Base-by-base conservation (phyloP, 345 rosid species). In the Trapa incisa region DNA sequence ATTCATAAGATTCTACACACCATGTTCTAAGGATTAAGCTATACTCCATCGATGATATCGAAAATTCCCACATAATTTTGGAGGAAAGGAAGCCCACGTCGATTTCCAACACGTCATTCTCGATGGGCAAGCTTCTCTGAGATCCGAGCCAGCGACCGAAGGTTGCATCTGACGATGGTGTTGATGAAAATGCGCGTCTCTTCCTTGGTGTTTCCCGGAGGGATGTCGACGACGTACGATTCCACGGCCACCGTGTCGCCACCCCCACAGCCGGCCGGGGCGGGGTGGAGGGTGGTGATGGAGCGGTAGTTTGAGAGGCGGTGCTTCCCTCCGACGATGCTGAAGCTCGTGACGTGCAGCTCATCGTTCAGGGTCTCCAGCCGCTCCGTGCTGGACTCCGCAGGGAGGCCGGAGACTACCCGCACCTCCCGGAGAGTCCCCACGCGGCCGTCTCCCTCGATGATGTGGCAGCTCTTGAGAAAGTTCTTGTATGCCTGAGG, bases 401-500 rank as follows among this genome's bases (percentile, higher is more conserved):
- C 98, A 0, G 98, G 97, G 8, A 93, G 81, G 47, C 98, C 98
- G 2, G 98, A 90, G 17, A 93, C 82, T 52, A 93, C 97, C 58
- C 70, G 83, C 37, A 89, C 82, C 77, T 89, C 87, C 4, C 97
- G 82, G 33, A 92, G 76, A 6, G 82, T 81, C 0, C 98, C 98
- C 0, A 88, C 88, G 47, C 68, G 67, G 3, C 98, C 98, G 62
- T 93, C 85, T 0, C 98, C 96, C 48, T 74, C 41, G 69, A 81
- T 81, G 61, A 93, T 77, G 54, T 82, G 83, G 77, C 97, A 93
- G 79, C 85, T 86, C 79, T 72, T 88, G 5, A 93, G 70, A 48
- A 93, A 90, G 76, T 84, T 84, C 68, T 93, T 93, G 76, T 93
- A 93, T 7, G 83, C 88, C 71, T 88, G 90, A 0, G 98, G 98